These are phyloP conservation scores for Wickerhamiella dianesei DNA, from an alignment of 805 yeast genomes.

Conservation along the genomic window DNA sequence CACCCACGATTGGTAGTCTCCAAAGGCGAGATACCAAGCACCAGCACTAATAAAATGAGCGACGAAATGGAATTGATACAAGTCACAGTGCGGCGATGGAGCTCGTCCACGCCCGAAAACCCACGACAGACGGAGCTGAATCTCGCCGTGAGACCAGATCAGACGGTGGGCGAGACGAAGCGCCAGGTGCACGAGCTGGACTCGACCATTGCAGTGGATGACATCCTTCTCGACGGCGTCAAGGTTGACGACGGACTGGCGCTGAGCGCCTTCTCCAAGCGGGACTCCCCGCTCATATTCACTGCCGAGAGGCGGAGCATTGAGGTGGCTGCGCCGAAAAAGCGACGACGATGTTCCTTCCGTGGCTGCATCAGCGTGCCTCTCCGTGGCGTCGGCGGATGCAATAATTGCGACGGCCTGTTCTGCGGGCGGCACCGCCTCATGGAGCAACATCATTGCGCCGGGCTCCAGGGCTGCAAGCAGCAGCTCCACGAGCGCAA, in stretches of 20 bases:
- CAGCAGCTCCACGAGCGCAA: conserved; percentile 73
- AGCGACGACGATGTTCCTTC: conserved; percentile 38
- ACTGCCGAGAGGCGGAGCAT: conserved; percentile 21
- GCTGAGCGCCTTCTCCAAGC: conserved; percentile 10
- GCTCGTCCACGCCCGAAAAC: conserved; percentile 1
- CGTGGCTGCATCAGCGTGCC: conserved; percentile 51
- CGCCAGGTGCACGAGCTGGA: conserved; percentile 21
- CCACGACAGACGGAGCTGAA: conserved; percentile 7
- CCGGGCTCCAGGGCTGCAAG: conserved; percentile 66
- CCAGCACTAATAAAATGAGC: conserved; percentile 1
- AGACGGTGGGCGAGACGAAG: conserved; percentile 25
- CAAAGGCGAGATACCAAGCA: not conserved
- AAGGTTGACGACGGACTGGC: conserved; percentile 23
- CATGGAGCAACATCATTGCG: conserved; percentile 71
- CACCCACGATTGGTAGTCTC: not conserved
- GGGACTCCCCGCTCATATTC: conserved; percentile 19
- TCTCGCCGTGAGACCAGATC: conserved; percentile 19
- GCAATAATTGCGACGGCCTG: conserved; percentile 70
- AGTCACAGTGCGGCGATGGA: conserved; percentile 17
- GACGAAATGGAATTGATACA: conserved; percentile 15
- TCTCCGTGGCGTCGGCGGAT: conserved; percentile 57
- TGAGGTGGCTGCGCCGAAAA: conserved; percentile 24
- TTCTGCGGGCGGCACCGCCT: conserved; percentile 79
- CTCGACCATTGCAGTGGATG: conserved; percentile 20
- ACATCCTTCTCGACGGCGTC: conserved; percentile 20